Evolutionary conservation across 768 basidiomycete genomes (phyloP), one percentile per base, ranked within the genome.

Genomic region (Pleurotus tuoliensis): DNA sequence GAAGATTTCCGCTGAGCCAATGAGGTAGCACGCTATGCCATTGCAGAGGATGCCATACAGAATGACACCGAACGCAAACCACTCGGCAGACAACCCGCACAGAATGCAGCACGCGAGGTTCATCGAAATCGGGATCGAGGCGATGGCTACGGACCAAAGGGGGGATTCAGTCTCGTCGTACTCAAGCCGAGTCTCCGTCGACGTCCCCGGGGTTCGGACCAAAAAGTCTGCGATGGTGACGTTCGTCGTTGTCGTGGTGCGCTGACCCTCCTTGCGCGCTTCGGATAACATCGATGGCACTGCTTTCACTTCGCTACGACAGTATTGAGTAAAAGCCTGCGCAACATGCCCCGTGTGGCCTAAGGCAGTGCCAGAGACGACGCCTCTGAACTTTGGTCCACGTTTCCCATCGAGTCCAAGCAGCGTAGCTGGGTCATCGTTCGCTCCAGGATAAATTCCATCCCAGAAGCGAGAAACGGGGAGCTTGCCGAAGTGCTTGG

Each of bases 361-460:
- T 61, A 71, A 60, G 11, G 57, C 43, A n/a, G 63, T 66, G n/a
- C 68, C 70, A 1, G 71, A 69, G 22, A 67, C 39, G 15, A 61
- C 54, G 1, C 60, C 68, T 5, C 61, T 58, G 47, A 64, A 71
- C 43, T 24, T 59, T 15, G 71, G 71, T 13, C 71, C 69, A 11
- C 18, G 22, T 30, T 59, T 46, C 1, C 67, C 67, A 39, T 65
- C 68, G 2, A 69, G 56, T n/a, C 58, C 64, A 8, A 72, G 69
- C 34, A 66, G 54, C 11, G 40, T 38, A 5, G 63, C 62, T 8
- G 73, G 70, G 55, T 73, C 66, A 3, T 63, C 65, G 22, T 68
- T 66, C 24, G 67, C 61, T 3, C 73, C 73, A 0, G 73, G 73
- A 50, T 68, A 73, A 24, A 73, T 62, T 9, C 69, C 70, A 27